A percentile compares a stretch with the other conserved stretches of the same genome.
These are phyloP conservation scores for Brassica balearica DNA, from an alignment of 441 rosid species.

Conservation along the genomic window DNA sequence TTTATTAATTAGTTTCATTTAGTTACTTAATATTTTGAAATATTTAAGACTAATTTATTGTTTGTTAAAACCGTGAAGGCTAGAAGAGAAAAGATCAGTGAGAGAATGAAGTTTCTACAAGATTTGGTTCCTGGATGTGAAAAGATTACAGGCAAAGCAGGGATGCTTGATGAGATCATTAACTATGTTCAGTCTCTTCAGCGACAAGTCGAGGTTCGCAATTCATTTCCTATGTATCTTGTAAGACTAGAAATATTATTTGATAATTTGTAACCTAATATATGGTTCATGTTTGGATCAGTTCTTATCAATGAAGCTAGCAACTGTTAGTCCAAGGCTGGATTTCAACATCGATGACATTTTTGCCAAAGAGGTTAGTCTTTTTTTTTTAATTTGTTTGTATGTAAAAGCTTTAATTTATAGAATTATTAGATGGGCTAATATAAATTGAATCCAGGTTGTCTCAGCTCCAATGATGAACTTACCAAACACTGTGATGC, in stretches of 20 bases:
- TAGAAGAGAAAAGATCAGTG: constrained; percentile 77
- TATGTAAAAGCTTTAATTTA: neutral
- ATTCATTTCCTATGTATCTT: neutral
- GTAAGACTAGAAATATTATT: neutral
- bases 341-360: constrained; percentile 64
- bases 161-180: constrained; percentile 91
- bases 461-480: constrained; percentile 50
- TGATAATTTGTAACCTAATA: neutral
- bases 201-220: constrained; percentile 78
- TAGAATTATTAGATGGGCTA: constrained; percentile 19
- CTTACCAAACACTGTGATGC: constrained; percentile 58
- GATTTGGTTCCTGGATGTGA: constrained; percentile 86
- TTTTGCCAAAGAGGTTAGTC: constrained; percentile 65
- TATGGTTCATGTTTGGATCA: constrained; percentile 36
- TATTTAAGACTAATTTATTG: no score
- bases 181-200: constrained; percentile 90
- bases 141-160: constrained; percentile 87
- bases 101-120: constrained; percentile 78
- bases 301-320: constrained; percentile 74
- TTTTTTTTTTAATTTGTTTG: neutral
- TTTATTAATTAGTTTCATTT: neutral
- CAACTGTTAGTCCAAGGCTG: constrained; percentile 65
- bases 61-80: constrained; percentile 47
- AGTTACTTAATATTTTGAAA: no score
- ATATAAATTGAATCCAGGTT: constrained; percentile 45